A percentile compares a stretch with the other conserved stretches of the same genome.
phyloP scores from a whole-genome alignment of 176 grass and related monocot genomes.

The Pontederia paniculata region DNA sequence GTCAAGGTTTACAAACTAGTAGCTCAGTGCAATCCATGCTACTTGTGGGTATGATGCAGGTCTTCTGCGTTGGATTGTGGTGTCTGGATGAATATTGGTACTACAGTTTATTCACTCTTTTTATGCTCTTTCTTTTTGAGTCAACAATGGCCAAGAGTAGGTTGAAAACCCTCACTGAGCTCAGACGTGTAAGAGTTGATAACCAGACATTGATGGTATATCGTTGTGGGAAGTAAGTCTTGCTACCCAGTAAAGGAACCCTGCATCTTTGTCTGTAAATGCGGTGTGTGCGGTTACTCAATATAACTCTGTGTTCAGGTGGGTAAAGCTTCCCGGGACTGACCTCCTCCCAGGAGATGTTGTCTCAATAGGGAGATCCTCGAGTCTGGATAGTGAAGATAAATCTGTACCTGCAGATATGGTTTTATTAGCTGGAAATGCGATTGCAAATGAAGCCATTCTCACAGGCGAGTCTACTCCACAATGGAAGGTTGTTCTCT shows the following conservation, averaged over 20 bases:
- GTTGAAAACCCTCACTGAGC: conserved; percentile 89
- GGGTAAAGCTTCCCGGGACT: conserved; percentile 80
- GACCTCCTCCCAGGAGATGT: conserved; percentile 94
- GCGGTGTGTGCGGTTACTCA: conserved; percentile 7
- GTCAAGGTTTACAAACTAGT: neutral
- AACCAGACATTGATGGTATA: conserved; percentile 71
- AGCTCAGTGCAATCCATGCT: neutral
- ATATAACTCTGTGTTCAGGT: conserved; percentile 40
- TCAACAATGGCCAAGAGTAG: conserved; percentile 98
- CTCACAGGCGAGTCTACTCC: conserved; percentile 99
- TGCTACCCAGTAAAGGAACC: conserved; percentile 5
- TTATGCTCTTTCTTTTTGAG: conserved; percentile 99
- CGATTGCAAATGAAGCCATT: conserved; percentile 97
- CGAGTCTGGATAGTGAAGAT: conserved; percentile 70
- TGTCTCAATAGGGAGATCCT: conserved; percentile 81
- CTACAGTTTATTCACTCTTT: conserved; percentile 98
- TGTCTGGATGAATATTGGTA: conserved; percentile 99
- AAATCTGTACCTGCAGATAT: conserved; percentile 97
- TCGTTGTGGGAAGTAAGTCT: conserved; percentile 79
- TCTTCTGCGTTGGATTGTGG: conserved; percentile 97
- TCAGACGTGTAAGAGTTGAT: conserved; percentile 98
- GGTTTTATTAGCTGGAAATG: conserved; percentile 76
- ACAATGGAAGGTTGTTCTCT: conserved; percentile 80
- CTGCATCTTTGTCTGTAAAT: neutral
- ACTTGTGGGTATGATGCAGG: conserved; percentile 40